Conservation (phyloP, 306 rosid species). For the Citrullus colocynthis region DNA sequence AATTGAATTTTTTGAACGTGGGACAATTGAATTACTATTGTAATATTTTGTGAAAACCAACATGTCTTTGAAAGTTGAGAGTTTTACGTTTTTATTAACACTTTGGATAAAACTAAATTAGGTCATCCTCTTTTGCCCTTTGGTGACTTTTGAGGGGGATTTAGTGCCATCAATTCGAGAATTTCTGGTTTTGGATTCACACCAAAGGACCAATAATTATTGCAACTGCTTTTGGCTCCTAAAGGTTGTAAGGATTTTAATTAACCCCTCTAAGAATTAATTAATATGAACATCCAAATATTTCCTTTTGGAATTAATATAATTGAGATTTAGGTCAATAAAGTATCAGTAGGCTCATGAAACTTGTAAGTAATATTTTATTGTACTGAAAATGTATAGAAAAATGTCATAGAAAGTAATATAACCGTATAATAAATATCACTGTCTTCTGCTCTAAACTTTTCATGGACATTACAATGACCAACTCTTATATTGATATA, state of each 20-base stretch:
- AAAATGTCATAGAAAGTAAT: not conserved
- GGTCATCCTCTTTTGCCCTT: not conserved
- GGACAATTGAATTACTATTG: too few species aligned
- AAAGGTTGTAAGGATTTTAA: not conserved
- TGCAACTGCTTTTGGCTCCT: not conserved
- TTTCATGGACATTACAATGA: not conserved
- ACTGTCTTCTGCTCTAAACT: not conserved
- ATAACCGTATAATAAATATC: too few species aligned
- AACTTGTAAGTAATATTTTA: not conserved
- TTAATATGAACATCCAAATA: not conserved
- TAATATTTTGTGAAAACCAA: not conserved
- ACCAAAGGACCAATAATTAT: not conserved
- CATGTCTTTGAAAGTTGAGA: not conserved
- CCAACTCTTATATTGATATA: not conserved
- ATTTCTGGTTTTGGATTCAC: not conserved
- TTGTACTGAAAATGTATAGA: not conserved
- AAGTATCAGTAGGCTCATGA: not conserved
- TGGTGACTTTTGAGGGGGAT: not conserved
- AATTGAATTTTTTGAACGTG: too few species aligned
- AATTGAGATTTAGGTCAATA: not conserved
- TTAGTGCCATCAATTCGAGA: not conserved
- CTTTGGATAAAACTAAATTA: not conserved
- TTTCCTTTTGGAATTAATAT: not conserved
- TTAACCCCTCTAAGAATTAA: not conserved
- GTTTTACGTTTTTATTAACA: not conserved